Base-by-base conservation (phyloP, 2,329 filamentous ascomycete genomes). In the Cadophora sp. region DNA sequence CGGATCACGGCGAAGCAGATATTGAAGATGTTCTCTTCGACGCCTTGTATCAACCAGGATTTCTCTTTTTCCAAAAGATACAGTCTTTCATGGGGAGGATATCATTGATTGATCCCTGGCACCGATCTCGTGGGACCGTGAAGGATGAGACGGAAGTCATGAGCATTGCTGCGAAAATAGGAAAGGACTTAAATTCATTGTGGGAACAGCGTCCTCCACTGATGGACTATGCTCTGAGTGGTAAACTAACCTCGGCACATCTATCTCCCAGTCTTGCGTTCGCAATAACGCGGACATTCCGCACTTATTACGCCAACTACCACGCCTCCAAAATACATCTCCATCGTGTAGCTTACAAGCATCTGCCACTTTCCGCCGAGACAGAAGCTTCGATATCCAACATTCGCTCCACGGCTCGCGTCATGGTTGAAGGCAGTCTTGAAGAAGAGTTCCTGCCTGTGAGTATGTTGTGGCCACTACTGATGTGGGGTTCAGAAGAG, bases 71-170 rank as follows among this genome's bases (percentile, higher is more conserved):
- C 70, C 85, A 87, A 65, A 85, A 86, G 68, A 84, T 87, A 0
- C 85, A 86, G 73, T 84, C 82, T 40, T 86, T 87, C 73, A 86
- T 86, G 78, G 85, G 85, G 1, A 80, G 84, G 5, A 86, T 87
- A 59, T 84, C 85, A 7, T 82, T 83, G 65, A 87, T 87, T 64
- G 85, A 87, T 65, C 85, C 81, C 0, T 87, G 84, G 83, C 85
- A 87, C 73, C 82, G 85, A 12, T 81, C 81, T 27, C 81, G 85
- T 8, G 85, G 85, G 4, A 87, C 85, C 0, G 85, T 87, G 11
- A 81, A 86, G 61, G 86, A 87, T 72, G 85, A 87, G 76, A 86
- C 83, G 1, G 85, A 88, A 66, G 85, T 87, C 1, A 87, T 87
- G 84, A 81, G 82, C 37, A 80, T 85, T 56, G 86, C 82, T 1